Conservation (phyloP, 1,139 yeast species). For the Candida sojae region DNA sequence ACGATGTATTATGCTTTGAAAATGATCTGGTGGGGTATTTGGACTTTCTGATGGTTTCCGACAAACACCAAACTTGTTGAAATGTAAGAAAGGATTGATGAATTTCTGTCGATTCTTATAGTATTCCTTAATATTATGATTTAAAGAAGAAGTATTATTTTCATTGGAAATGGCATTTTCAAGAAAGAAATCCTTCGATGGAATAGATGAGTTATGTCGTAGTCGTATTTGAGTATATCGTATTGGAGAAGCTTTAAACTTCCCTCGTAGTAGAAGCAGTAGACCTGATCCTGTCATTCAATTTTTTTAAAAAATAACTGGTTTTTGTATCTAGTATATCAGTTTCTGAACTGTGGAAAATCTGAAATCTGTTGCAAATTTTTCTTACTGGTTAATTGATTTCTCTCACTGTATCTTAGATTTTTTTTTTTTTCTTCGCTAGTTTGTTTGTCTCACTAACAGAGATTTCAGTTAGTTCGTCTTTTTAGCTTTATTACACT, state of each 20-base stretch:
- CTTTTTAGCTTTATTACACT: no score
- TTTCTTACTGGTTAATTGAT: background rate
- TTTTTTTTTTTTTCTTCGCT: background rate
- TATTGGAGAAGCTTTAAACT: background rate
- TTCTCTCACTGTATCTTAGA: no score
- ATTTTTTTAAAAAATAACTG: no score
- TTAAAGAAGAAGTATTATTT: background rate
- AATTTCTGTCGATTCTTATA: background rate
- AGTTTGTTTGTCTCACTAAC: background rate
- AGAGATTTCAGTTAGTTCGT: no score
- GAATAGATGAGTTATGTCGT: background rate
- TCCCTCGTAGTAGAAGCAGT: constrained; percentile 1
- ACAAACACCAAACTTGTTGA: background rate
- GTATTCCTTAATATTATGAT: background rate
- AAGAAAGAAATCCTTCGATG: background rate
- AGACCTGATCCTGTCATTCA: background rate
- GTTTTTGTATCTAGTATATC: no score
- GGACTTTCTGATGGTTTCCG: background rate
- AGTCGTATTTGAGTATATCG: background rate
- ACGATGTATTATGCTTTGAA: constrained; percentile 18
- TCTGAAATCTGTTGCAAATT: constrained; percentile 5
- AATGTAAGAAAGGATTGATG: constrained; percentile 3
- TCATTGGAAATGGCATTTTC: background rate
- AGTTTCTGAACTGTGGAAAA: no score
- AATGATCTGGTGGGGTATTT: constrained; percentile 9